phyloP scores from a whole-genome alignment of 129 eudicot species.

The Escallonia rubra region DNA sequence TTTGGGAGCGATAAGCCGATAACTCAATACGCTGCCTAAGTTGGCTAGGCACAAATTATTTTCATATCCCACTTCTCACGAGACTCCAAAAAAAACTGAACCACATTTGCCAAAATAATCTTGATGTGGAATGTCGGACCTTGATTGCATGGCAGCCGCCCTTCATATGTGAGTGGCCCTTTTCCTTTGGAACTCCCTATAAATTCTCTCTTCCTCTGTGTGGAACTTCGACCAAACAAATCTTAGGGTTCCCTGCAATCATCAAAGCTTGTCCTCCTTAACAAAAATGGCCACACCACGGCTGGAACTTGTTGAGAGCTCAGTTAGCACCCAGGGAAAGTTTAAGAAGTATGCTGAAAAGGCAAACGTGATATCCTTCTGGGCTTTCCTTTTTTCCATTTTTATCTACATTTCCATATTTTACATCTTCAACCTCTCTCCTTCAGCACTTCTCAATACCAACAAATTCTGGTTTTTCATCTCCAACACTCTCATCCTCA shows the following conservation, averaged over 20 bases:
- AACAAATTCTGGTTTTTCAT: slow-evolving; percentile 46
- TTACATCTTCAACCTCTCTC: slow-evolving; percentile 24
- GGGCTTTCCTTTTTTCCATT: slow-evolving; percentile 24
- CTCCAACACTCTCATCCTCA: slow-evolving; percentile 41
- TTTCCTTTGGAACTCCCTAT: background rate
- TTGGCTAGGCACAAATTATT: too few species aligned
- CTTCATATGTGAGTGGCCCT: too few species aligned
- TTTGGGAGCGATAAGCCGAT: too few species aligned
- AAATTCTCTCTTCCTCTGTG: background rate
- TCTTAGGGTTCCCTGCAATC: background rate
- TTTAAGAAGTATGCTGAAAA: background rate
- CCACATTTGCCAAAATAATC: too few species aligned
- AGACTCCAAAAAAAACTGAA: too few species aligned
- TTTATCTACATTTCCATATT: slow-evolving; percentile 20
- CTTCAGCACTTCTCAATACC: slow-evolving; percentile 21
- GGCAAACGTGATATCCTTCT: slow-evolving; percentile 17
- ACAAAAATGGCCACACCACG: slow-evolving; percentile 8
- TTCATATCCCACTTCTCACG: too few species aligned
- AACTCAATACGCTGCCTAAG: too few species aligned
- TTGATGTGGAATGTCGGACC: too few species aligned
- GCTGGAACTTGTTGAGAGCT: background rate
- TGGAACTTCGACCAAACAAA: background rate
- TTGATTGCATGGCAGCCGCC: background rate
- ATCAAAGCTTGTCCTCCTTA: background rate
- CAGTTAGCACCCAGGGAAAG: background rate